phyloP scores from a whole-genome alignment of 306 rosid species.

The Adenanthera pavonina region DNA sequence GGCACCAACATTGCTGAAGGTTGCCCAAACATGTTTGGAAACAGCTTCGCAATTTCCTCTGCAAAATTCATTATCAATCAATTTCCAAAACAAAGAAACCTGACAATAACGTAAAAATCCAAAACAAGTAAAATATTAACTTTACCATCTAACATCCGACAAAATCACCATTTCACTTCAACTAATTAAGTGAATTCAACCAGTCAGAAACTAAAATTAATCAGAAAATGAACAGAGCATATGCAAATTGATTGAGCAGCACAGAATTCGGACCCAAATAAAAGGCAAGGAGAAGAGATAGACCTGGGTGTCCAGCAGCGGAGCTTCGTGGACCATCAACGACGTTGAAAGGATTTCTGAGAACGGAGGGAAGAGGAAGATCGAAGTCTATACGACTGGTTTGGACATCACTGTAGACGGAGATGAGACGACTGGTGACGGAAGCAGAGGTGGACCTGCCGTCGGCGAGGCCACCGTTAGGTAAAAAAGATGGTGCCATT shows the following conservation, averaged over 20 bases:
- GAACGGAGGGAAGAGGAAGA: constrained; percentile 88
- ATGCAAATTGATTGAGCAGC: not conserved
- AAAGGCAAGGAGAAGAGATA: not conserved
- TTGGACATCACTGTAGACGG: constrained; percentile 86
- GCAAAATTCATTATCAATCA: constrained; percentile 25
- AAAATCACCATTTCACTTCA: not conserved
- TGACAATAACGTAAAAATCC: not conserved
- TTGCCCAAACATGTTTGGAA: constrained; percentile 82
- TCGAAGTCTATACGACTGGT: constrained; percentile 70
- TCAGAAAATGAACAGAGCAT: constrained; percentile 1
- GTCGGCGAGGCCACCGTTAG: constrained; percentile 55
- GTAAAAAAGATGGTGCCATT: constrained; percentile 62
- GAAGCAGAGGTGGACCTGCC: constrained; percentile 35
- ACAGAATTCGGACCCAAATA: constrained; percentile 26
- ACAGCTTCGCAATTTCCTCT: constrained; percentile 91
- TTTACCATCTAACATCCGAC: not conserved
- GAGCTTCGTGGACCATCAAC: constrained; percentile 85
- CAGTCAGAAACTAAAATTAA: constrained; percentile 25
- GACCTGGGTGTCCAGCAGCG: constrained; percentile 94
- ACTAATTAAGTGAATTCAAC: not conserved
- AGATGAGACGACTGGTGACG: constrained; percentile 57
- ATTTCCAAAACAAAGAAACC: not conserved
- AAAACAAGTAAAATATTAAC: not conserved
- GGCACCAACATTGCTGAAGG: constrained; percentile 77
- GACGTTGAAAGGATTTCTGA: constrained; percentile 65